A percentile compares a stretch with the other conserved stretches of the same genome.
These are phyloP conservation scores for Metschnikowia kofuensis DNA, from an alignment of 805 yeast species.

Conservation along the genomic window DNA sequence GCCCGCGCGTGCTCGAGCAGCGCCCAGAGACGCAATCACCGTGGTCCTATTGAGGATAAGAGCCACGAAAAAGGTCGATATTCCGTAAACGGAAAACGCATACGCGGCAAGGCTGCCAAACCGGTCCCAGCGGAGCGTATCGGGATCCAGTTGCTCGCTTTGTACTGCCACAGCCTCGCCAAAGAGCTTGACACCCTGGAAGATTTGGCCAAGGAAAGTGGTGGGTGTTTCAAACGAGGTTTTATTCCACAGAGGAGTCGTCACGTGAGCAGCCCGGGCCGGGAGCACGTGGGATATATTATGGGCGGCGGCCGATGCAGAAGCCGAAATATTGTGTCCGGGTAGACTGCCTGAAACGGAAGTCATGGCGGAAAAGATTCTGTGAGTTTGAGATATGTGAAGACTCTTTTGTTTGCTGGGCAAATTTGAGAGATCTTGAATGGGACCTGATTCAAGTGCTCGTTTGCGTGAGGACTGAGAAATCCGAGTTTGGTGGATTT, in stretches of 20 bases:
- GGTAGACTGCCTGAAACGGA: background rate
- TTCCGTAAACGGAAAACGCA: conserved; percentile 37
- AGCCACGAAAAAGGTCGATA: conserved; percentile 37
- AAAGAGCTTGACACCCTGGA: conserved; percentile 6
- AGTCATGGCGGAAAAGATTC: background rate
- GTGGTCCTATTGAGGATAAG: conserved; percentile 36
- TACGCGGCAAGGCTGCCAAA: conserved; percentile 25
- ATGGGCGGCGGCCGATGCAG: background rate
- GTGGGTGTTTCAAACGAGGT: background rate
- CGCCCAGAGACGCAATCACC: conserved; percentile 36
- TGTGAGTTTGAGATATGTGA: background rate
- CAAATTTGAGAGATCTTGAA: no score
- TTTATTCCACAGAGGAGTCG: background rate
- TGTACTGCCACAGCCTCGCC: conserved; percentile 14
- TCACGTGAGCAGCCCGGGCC: background rate
- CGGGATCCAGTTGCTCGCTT: conserved; percentile 9
- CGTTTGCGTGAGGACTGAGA: background rate
- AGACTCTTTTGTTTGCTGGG: background rate
- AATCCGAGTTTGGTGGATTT: no score
- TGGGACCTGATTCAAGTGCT: no score
- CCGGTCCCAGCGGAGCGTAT: conserved; percentile 16
- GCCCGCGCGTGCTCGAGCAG: conserved; percentile 17
- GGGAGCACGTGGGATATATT: background rate
- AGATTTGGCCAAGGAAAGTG: background rate
- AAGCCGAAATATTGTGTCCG: background rate